A percentile compares a stretch with the other conserved stretches of the same genome.
Evolutionary conservation across 148 eudicot species (phyloP).

Genomic region (Polygonum aviculare): DNA sequence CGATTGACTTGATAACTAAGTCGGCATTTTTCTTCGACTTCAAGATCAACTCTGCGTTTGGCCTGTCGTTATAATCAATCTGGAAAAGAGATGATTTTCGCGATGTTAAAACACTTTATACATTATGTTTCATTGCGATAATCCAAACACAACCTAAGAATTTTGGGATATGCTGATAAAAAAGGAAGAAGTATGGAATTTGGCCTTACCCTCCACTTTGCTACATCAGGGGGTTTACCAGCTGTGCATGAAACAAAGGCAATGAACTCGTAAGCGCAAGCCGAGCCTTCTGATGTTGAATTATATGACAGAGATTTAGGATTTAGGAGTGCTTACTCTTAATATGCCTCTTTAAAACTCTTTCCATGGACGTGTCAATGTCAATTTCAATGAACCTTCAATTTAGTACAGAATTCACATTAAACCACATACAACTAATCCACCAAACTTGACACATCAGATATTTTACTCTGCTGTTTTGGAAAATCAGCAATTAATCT

Average conservation of each 20-base stretch:
- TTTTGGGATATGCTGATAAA: neutral
- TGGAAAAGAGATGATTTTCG: conserved; percentile 20
- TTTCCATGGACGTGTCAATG: conserved; percentile 66
- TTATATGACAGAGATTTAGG: neutral
- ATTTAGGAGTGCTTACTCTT: conserved; percentile 36
- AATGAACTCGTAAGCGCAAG: conserved; percentile 9
- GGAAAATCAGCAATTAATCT: neutral
- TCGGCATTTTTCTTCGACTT: conserved; percentile 91
- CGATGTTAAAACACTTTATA: neutral
- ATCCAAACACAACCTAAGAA: neutral
- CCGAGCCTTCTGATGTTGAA: neutral
- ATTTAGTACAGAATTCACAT: neutral
- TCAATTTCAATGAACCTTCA: conserved; percentile 84
- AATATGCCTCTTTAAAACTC: conserved; percentile 78
- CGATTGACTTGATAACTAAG: conserved; percentile 64
- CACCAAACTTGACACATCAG: neutral
- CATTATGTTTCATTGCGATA: no score
- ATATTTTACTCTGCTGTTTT: no score
- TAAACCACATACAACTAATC: neutral
- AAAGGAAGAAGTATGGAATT: neutral
- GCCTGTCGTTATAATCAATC: conserved; percentile 89
- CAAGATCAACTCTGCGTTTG: conserved; percentile 85
- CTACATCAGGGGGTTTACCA: conserved; percentile 63
- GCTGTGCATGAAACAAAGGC: conserved; percentile 23
- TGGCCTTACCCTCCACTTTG: conserved; percentile 81